These are phyloP conservation scores for Skeletonema costatum DNA, from an alignment of 108 stramenopile species.

Conservation along the genomic window DNA sequence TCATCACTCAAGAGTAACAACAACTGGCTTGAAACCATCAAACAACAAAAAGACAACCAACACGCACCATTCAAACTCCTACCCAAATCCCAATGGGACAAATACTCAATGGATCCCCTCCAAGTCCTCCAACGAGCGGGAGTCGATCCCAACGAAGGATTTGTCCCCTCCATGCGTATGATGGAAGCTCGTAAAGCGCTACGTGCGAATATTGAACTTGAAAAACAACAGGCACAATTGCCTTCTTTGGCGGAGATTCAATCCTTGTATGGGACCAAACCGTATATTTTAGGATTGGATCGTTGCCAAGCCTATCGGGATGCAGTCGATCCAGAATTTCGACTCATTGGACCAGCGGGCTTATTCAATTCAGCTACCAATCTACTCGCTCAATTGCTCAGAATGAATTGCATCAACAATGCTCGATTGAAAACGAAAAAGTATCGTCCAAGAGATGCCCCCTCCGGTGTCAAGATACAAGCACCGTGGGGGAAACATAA, in stretches of 20 bases:
- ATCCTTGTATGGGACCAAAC: conserved; percentile 59
- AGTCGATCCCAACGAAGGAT: conserved; percentile 24
- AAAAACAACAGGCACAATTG: conserved; percentile 20
- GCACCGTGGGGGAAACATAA: conserved; percentile 91
- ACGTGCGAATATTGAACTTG: background rate
- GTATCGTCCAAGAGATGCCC: conserved; percentile 15
- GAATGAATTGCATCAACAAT: conserved; percentile 35
- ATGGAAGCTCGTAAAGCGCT: background rate
- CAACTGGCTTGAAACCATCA: background rate
- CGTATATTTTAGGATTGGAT: conserved; percentile 72
- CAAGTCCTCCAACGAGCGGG: conserved; percentile 41
- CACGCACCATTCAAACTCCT: background rate
- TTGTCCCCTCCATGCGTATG: conserved; percentile 11
- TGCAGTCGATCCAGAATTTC: conserved; percentile 42
- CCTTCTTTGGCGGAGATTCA: conserved; percentile 52
- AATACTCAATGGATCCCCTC: conserved; percentile 35
- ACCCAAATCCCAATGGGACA: background rate
- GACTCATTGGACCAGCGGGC: conserved; percentile 62
- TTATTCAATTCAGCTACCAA: conserved; percentile 52
- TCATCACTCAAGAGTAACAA: background rate
- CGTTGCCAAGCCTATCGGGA: conserved; percentile 63
- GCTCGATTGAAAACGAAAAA: conserved; percentile 12
- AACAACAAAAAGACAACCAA: background rate
- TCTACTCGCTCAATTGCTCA: conserved; percentile 31
- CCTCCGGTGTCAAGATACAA: conserved; percentile 42